Percentiles rank a stretch among this genome's conserved stretches.
Evolutionary conservation across 345 rosid species (phyloP).

Genomic region (Acer campestre): DNA sequence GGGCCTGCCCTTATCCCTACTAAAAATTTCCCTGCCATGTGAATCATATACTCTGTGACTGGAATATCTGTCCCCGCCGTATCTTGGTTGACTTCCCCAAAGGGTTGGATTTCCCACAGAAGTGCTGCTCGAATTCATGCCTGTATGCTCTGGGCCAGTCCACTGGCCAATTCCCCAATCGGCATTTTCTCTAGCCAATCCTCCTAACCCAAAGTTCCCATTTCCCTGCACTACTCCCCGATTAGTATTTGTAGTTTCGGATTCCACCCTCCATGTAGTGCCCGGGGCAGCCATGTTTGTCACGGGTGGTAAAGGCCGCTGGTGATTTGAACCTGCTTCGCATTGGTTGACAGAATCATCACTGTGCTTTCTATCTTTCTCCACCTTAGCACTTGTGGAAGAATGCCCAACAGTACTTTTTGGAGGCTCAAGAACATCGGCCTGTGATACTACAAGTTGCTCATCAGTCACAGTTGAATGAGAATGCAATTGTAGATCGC

Average conservation of each 20-base stretch:
- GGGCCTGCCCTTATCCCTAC: slow-evolving; percentile 61
- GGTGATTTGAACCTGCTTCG: slow-evolving; percentile 51
- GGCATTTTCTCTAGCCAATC: slow-evolving; percentile 30
- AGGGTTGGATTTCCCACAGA: slow-evolving; percentile 29
- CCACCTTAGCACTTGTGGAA: slow-evolving; percentile 45
- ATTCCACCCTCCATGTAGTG: slow-evolving; percentile 45
- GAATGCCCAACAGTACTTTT: slow-evolving; percentile 48
- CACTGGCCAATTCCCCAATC: slow-evolving; percentile 46
- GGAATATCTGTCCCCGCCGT: slow-evolving; percentile 42
- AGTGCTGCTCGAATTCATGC: slow-evolving; percentile 31
- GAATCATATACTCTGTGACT: slow-evolving; percentile 57
- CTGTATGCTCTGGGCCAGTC: slow-evolving; percentile 37
- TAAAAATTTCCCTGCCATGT: slow-evolving; percentile 52
- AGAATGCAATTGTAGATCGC: slow-evolving; percentile 55
- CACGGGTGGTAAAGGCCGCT: slow-evolving; percentile 43
- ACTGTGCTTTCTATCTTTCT: slow-evolving; percentile 39
- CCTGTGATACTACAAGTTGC: slow-evolving; percentile 30
- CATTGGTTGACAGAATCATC: slow-evolving; percentile 52
- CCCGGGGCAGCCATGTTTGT: slow-evolving; percentile 30
- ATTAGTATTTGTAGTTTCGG: slow-evolving; percentile 39
- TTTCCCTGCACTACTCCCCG: slow-evolving; percentile 49
- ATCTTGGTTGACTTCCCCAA: slow-evolving; percentile 60
- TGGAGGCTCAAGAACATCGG: slow-evolving; percentile 32
- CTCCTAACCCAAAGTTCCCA: slow-evolving; percentile 32
- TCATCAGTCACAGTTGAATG: slow-evolving; percentile 42